Base-by-base conservation (phyloP, 1,139 yeast species). In the Geotrichum australiense region DNA sequence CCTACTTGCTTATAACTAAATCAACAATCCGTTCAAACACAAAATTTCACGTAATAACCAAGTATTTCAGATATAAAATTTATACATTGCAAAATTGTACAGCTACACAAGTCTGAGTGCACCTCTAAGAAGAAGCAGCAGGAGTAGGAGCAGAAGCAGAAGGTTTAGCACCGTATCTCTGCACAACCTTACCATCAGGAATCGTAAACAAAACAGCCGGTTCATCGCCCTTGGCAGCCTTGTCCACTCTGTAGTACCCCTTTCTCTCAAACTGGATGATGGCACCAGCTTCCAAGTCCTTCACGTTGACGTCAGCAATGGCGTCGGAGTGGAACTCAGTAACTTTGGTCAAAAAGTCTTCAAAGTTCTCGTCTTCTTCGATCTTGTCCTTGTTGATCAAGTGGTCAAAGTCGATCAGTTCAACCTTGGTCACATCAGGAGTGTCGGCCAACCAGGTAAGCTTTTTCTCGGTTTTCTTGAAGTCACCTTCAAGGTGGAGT, bases 211-310 rank as follows among this genome's bases (percentile, higher is more conserved):
- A 82, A 39, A 83, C 80, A 50, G 78, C 83, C 47, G 78, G 76
- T 24, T 50, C 43, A 28, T 57, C 52, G 21, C 50, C 53, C 34
- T 45, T 49, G 53, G 78, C 69, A 28, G 73, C 67, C 53, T 76
- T 62, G 63, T 91, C 97, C 48, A 89, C 73, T 63, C 93, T 78
- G 76, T 69, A 91, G 73, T 86, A 91, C 53, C 97, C 97, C 73
- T 91, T 91, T 74, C 98, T 83, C 70, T 91, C 97, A 54, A 91
- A 86, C 69, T 91, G 97, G 54, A 91, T 80, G 48, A 89, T 73
- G 51, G 85, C 94, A 50, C 95, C 96, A 51, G 70, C 80, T 70
- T 83, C 77, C 73, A 91, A 74, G 46, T 71, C 64, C 56, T 73
- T 75, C 50, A 89, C 76, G 60, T 89, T 91, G 55, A 76, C 63